A percentile compares a stretch with the other conserved stretches of the same genome.
These are phyloP conservation scores for Luzula sylvatica DNA, from an alignment of 176 grass and related monocot species.

Conservation along the genomic window DNA sequence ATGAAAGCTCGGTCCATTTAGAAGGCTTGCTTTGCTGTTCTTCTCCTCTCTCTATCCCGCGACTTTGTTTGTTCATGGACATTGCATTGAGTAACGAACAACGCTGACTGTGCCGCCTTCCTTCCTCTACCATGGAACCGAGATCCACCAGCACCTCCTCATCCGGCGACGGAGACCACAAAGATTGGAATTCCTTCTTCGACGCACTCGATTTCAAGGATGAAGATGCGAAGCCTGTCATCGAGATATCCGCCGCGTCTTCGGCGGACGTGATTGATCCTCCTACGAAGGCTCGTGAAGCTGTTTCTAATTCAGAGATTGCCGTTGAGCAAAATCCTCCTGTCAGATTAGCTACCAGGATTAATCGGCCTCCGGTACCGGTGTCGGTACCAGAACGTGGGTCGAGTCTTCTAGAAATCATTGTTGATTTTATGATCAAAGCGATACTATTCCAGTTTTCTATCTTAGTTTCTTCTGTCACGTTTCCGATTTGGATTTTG, in stretches of 20 bases:
- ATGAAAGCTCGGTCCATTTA: not conserved
- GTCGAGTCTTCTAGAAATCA: conserved; percentile 27
- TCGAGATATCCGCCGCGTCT: not conserved
- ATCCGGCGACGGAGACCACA: conserved; percentile 18
- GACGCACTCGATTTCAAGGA: conserved; percentile 15
- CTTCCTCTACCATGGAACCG: conserved; percentile 9
- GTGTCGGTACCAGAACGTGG: not conserved
- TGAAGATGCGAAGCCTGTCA: not conserved
- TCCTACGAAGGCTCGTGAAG: not conserved
- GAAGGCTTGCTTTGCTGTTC: not conserved
- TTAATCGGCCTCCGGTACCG: not conserved
- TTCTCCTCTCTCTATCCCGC: not conserved
- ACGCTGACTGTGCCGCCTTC: not conserved
- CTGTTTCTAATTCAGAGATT: conserved; percentile 1
- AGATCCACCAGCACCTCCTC: conserved; percentile 1
- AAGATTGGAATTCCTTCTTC: conserved; percentile 3
- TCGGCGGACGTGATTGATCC: not conserved
- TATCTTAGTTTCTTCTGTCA: conserved; percentile 35
- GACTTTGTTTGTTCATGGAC: no score
- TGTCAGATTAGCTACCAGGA: not conserved
- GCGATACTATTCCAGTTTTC: conserved; percentile 54
- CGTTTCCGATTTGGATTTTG: conserved; percentile 58
- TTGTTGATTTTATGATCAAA: conserved; percentile 41
- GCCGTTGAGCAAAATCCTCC: not conserved
- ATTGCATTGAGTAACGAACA: conserved; percentile 3